phyloP scores from a whole-genome alignment of 2,329 filamentous ascomycete species.

The Penicillium psychrosexuale region DNA sequence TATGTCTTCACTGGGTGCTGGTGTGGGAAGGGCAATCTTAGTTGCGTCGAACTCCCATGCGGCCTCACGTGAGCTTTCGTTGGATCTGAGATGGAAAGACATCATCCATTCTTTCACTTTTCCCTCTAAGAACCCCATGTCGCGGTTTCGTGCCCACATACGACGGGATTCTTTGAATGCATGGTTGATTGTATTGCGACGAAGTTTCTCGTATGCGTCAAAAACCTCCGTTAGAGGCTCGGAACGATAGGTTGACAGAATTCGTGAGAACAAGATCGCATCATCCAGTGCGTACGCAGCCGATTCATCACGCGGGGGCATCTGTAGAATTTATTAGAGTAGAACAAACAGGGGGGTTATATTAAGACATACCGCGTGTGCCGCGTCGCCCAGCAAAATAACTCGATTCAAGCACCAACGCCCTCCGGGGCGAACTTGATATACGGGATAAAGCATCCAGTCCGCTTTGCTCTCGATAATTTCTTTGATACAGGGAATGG shows the following conservation, averaged over 20 bases:
- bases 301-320: slow-evolving; percentile 49
- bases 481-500: slow-evolving; percentile 38
- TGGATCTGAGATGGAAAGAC: slow-evolving; percentile 32
- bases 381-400: slow-evolving; percentile 47
- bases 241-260: slow-evolving; percentile 34
- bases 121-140: slow-evolving; percentile 37
- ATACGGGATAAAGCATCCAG: slow-evolving; percentile 48
- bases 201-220: slow-evolving; percentile 38
- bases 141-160: slow-evolving; percentile 41
- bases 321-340: slow-evolving; percentile 30
- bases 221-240: slow-evolving; percentile 35
- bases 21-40: slow-evolving; percentile 31
- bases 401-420: slow-evolving; percentile 42
- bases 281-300: slow-evolving; percentile 47
- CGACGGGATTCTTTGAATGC: slow-evolving; percentile 41
- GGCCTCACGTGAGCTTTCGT: slow-evolving; percentile 25
- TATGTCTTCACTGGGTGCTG: slow-evolving; percentile 22
- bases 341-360: background rate
- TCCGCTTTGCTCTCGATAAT: slow-evolving; percentile 35
- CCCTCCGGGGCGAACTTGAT: slow-evolving; percentile 38
- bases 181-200: slow-evolving; percentile 37
- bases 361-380: slow-evolving; percentile 42
- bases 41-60: slow-evolving; percentile 40
- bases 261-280: slow-evolving; percentile 43
- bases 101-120: slow-evolving; percentile 41